phyloP scores from a whole-genome alignment of 164 flowering plant species.

The Chimonanthus praecox region DNA sequence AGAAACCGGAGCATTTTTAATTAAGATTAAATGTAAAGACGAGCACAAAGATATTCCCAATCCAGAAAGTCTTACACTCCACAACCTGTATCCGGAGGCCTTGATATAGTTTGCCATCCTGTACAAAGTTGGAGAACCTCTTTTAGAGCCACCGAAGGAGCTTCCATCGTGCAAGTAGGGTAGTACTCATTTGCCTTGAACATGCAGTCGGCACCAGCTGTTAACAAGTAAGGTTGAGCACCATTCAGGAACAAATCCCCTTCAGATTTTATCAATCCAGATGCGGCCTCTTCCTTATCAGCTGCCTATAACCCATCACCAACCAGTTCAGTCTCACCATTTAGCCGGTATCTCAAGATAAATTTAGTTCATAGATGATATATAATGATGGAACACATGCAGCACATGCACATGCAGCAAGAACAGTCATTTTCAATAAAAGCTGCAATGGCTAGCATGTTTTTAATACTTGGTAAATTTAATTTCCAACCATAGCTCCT shows the following conservation, averaged over 20 bases:
- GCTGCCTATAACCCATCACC: slow-evolving; percentile 24
- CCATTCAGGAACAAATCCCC: slow-evolving; percentile 37
- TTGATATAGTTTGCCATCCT: slow-evolving; percentile 35
- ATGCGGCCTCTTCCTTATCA: slow-evolving; percentile 23
- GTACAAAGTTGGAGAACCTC: slow-evolving; percentile 24
- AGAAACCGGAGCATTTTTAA: neutral
- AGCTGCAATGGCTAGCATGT: too few relatives aligned
- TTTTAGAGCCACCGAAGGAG: slow-evolving; percentile 29
- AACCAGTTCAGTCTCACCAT: too few relatives aligned
- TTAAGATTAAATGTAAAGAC: neutral
- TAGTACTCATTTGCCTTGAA: slow-evolving; percentile 31
- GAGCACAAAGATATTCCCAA: neutral
- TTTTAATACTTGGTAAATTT: too few relatives aligned
- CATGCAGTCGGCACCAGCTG: slow-evolving; percentile 12
- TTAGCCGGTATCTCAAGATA: too few relatives aligned
- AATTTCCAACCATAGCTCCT: too few relatives aligned
- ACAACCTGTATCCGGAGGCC: slow-evolving; percentile 14
- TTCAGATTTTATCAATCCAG: slow-evolving; percentile 36
- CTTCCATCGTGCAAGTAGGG: slow-evolving; percentile 34
- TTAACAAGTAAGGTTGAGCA: slow-evolving; percentile 19
- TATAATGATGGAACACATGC: too few relatives aligned
- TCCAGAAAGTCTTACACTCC: neutral
- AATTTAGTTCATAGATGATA: too few relatives aligned
- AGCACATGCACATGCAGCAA: too few relatives aligned
- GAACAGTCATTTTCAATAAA: too few relatives aligned